phyloP scores from a whole-genome alignment of 202 grass and related monocot genomes.

The Zoysia matrella region DNA sequence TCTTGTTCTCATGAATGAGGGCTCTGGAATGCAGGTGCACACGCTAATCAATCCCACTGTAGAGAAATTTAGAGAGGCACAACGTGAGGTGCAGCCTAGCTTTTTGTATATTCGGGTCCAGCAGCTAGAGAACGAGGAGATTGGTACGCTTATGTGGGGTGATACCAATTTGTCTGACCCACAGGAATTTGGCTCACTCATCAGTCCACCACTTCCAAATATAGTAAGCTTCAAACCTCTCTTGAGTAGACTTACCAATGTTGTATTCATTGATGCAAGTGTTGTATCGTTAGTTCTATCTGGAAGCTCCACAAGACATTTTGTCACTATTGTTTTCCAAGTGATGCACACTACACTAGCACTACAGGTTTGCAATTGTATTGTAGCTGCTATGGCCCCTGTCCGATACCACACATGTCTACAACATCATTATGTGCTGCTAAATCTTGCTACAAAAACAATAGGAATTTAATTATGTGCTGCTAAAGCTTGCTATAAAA shows the following conservation, averaged over 20 bases:
- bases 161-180: conserved; percentile 54
- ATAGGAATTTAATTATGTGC: too few relatives aligned
- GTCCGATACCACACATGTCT: background rate
- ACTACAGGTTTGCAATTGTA: background rate
- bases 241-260: background rate
- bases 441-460: too few relatives aligned
- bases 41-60: conserved; percentile 64
- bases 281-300: conserved; percentile 5
- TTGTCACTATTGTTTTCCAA: background rate
- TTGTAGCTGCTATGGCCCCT: background rate
- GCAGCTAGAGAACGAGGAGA: conserved; percentile 33
- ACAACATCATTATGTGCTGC: background rate
- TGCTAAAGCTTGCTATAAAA: background rate
- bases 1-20: background rate
- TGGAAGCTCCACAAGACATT: conserved; percentile 13
- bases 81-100: conserved; percentile 52
- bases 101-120: conserved; percentile 64
- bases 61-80: conserved; percentile 56
- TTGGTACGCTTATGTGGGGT: conserved; percentile 67
- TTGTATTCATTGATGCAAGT: conserved; percentile 28
- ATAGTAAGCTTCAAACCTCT: conserved; percentile 57
- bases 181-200: conserved; percentile 51
- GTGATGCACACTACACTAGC: background rate
- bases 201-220: conserved; percentile 56
- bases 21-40: conserved; percentile 58